Conservation (phyloP, 2,329 filamentous ascomycete genomes). For the Botryotinia calthae region DNA sequence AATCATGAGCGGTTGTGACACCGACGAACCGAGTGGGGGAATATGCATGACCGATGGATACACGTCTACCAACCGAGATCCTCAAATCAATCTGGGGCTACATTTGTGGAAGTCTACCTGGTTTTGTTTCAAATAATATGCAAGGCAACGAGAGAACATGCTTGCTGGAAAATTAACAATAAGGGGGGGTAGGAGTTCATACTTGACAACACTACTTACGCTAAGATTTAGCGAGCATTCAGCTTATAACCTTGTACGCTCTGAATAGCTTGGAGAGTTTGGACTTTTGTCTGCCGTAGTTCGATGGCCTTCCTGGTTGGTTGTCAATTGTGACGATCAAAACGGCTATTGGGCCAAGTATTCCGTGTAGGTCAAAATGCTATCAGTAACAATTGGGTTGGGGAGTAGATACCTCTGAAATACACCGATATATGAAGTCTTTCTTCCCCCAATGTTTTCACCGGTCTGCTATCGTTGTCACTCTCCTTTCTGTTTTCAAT, state of each 20-base stretch:
- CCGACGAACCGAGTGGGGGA: constrained; percentile 5
- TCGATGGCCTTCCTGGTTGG: not conserved
- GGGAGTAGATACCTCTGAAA: not conserved
- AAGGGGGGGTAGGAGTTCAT: not conserved
- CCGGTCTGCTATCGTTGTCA: not conserved
- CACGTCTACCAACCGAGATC: not conserved
- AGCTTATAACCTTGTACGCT: not conserved
- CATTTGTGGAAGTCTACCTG: not conserved
- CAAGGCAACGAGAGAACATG: not conserved
- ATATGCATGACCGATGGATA: not conserved
- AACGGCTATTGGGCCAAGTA: constrained; percentile 9
- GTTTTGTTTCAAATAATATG: not conserved
- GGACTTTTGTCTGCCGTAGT: not conserved
- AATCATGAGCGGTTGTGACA: not conserved
- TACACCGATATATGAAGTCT: not conserved
- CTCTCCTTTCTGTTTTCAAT: not conserved
- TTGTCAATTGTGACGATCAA: not conserved
- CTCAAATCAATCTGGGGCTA: not conserved
- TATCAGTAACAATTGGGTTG: not conserved
- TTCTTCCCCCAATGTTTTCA: not conserved
- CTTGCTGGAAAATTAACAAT: not conserved
- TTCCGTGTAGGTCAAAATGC: not conserved
- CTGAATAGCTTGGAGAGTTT: not conserved
- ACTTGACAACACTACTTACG: not conserved
- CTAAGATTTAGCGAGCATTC: not conserved